phyloP scores from a whole-genome alignment of 305 asterid genomes.

The Caryopteris hybrid region DNA sequence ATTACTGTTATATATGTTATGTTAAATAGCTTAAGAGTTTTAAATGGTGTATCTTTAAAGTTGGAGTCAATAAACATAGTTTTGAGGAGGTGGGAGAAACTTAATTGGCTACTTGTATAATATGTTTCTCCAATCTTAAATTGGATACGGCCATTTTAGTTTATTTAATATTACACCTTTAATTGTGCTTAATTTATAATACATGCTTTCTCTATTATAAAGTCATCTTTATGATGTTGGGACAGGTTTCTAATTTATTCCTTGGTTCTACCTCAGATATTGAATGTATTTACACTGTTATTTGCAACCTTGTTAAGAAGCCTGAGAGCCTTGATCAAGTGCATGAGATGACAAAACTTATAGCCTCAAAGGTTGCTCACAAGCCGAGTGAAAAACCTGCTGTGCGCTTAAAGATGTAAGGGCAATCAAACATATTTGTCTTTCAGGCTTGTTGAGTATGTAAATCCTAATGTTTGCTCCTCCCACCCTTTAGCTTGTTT shows the following conservation, averaged over 20 bases:
- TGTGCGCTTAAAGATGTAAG: slow-evolving; percentile 81
- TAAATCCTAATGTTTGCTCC: slow-evolving; percentile 10
- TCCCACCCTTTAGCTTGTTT: slow-evolving; percentile 52
- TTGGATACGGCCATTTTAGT: not conserved
- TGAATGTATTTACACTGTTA: slow-evolving; percentile 76
- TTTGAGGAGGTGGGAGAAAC: not conserved
- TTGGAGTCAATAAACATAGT: not conserved
- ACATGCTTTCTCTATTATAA: not conserved
- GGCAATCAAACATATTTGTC: not conserved
- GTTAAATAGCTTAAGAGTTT: not conserved
- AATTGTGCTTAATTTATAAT: not conserved
- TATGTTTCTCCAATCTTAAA: not conserved
- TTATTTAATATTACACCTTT: not conserved
- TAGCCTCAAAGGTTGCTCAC: slow-evolving; percentile 66
- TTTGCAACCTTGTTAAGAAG: slow-evolving; percentile 84
- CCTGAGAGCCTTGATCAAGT: slow-evolving; percentile 68
- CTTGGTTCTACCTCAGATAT: slow-evolving; percentile 48
- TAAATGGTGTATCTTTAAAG: not conserved
- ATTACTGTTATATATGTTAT: not conserved
- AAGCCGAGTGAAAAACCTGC: slow-evolving; percentile 79
- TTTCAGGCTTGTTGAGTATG: slow-evolving; percentile 2
- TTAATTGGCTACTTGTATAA: not conserved
- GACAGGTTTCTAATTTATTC: not conserved
- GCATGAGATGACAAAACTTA: slow-evolving; percentile 74
- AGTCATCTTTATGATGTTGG: not conserved